A percentile compares a stretch with the other conserved stretches of the same genome.
Conservation (phyloP, 208 protist species). For the Leishmania braziliensis region DNA sequence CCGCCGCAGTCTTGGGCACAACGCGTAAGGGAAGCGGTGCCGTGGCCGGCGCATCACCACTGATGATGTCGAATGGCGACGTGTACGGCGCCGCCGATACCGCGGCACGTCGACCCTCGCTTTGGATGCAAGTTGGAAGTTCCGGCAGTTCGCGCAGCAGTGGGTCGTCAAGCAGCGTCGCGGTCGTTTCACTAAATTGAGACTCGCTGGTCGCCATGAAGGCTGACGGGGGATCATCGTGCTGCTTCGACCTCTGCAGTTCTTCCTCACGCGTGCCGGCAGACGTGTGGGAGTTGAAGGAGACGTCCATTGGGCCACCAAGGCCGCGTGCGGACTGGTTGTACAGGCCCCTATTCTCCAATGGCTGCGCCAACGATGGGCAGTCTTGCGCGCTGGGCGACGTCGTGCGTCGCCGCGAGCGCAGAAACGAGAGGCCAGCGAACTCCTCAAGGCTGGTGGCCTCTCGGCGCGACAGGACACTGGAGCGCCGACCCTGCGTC, state of each 20-base stretch:
- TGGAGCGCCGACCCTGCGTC: slow-evolving; percentile 17
- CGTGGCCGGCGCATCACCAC: slow-evolving; percentile 15
- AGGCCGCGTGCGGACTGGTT: slow-evolving; percentile 14
- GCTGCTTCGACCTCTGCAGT: not conserved
- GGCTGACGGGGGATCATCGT: slow-evolving; percentile 15
- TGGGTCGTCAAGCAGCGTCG: slow-evolving; percentile 24
- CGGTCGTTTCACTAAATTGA: slow-evolving; percentile 19
- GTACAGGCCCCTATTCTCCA: slow-evolving; percentile 11
- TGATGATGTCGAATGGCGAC: slow-evolving; percentile 1
- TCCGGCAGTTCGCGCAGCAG: slow-evolving; percentile 17
- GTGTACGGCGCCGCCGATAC: slow-evolving; percentile 59
- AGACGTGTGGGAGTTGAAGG: slow-evolving; percentile 31
- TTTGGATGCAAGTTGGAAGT: slow-evolving; percentile 25
- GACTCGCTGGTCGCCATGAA: slow-evolving; percentile 19
- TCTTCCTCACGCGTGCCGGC: slow-evolving; percentile 5
- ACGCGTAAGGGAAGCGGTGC: slow-evolving; percentile 7
- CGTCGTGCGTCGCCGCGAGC: slow-evolving; percentile 10
- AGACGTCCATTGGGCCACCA: slow-evolving; percentile 20
- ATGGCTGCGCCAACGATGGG: slow-evolving; percentile 24
- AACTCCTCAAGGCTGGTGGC: slow-evolving; percentile 18
- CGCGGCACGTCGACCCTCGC: slow-evolving; percentile 58
- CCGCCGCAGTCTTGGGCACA: slow-evolving; percentile 36
- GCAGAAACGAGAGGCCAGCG: slow-evolving; percentile 32
- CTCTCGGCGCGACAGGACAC: slow-evolving; percentile 18
- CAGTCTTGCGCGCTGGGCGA: slow-evolving; percentile 17